Percentiles rank a stretch among this genome's conserved stretches.
Evolutionary conservation across 164 flowering plant species (phyloP).

Genomic region (Warburgia ugandensis): DNA sequence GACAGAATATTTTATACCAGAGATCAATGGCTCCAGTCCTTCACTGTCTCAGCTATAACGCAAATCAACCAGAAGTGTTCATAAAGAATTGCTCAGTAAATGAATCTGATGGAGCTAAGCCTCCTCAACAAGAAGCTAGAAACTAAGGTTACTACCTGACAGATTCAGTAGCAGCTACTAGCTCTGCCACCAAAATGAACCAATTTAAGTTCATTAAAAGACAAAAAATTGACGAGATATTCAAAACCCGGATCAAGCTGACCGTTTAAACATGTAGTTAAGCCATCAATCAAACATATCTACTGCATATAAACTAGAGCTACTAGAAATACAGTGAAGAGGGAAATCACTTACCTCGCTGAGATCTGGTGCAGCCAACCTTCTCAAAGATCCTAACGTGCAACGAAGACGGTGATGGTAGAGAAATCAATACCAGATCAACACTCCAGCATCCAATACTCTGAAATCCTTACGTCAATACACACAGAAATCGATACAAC

Average conservation of each 20-base stretch:
- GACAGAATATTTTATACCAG: neutral
- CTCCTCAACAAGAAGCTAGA: neutral
- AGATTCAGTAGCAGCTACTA: too few species aligned
- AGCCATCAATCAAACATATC: neutral
- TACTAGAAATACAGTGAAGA: neutral
- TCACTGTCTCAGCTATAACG: neutral
- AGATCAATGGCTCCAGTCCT: neutral
- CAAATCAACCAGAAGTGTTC: neutral
- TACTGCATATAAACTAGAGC: neutral
- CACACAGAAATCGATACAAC: slow-evolving; percentile 1
- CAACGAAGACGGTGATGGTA: neutral
- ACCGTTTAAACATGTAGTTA: neutral
- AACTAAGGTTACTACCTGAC: too few species aligned
- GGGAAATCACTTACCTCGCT: neutral
- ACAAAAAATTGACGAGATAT: neutral
- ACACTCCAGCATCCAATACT: too few species aligned
- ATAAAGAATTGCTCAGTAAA: neutral
- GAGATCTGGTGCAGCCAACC: neutral
- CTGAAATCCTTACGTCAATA: slow-evolving; percentile 4
- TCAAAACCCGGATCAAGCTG: neutral
- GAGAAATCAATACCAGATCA: too few species aligned
- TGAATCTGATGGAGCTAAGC: neutral
- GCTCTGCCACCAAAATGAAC: too few species aligned
- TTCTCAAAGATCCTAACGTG: neutral
- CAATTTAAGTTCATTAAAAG: neutral